A percentile compares a stretch with the other conserved stretches of the same genome.
Evolutionary conservation across 1,284 basidiomycete species (phyloP).

Genomic region (Dichomitus squalens): DNA sequence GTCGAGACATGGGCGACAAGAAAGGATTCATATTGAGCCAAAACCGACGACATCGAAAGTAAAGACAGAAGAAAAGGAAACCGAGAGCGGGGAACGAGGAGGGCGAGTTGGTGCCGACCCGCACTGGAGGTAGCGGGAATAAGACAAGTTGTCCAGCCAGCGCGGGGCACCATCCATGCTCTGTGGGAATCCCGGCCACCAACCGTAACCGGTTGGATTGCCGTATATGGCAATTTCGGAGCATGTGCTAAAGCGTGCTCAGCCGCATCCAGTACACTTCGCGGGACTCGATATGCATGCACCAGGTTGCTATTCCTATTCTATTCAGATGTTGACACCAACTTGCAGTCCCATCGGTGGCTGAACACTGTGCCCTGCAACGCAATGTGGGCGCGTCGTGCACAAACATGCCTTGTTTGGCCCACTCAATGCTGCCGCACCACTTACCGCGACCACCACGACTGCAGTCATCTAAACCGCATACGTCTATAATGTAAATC

Average conservation of each 20-base stretch:
- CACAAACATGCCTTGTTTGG: constrained; percentile 18
- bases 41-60: constrained; percentile 45
- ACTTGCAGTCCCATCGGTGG: constrained; percentile 3
- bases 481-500: neutral
- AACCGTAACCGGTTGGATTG: constrained; percentile 7
- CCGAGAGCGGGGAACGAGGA: constrained; percentile 11
- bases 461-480: neutral
- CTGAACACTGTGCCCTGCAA: neutral
- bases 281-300: too few relatives aligned
- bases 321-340: neutral
- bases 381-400: constrained; percentile 13
- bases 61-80: constrained; percentile 23
- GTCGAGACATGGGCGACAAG: constrained; percentile 83
- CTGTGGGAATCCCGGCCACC: constrained; percentile 20
- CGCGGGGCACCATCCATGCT: neutral
- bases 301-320: too few relatives aligned
- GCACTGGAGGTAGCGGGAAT: constrained; percentile 22
- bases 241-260: constrained; percentile 2
- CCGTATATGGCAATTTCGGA: constrained; percentile 5
- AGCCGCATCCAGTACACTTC: neutral
- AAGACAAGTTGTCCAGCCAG: constrained; percentile 10
- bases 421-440: constrained; percentile 1
- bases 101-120: constrained; percentile 26
- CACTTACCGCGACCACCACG: neutral
- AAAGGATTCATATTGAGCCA: constrained; percentile 78